Base-by-base conservation (phyloP, 2,329 filamentous ascomycete genomes). In the Diaporthe citri region DNA sequence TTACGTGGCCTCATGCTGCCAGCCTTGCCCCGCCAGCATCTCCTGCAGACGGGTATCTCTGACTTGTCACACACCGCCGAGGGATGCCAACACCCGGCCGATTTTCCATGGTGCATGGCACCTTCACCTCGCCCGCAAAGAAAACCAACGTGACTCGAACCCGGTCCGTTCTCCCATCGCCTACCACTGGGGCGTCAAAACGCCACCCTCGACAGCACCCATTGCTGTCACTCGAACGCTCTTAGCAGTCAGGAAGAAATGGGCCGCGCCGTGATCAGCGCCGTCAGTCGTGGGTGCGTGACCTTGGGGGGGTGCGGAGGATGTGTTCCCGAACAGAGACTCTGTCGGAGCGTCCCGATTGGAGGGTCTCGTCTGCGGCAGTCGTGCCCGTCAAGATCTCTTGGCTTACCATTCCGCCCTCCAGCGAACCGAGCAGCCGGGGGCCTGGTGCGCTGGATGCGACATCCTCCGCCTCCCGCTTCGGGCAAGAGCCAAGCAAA, bases 401-500 rank as follows among this genome's bases (percentile, higher is more conserved):
- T 60, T 72, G 52, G 41, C 70, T 69, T 72, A 62, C 70, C 57
- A 72, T 57, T 52, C 70, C 51, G 46, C 12, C 64, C n/a, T n/a
- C n/a, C 31, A 39, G 48, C 51, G 64, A 69, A 55, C 64, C 64
- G 48, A 69, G 51, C n/a, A 20, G 31, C 52, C 72, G 62, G 72
- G 62, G 43, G 31, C 55, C 46, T 39, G 25, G 62, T 52, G 22
- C 43, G 52, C 72, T 59, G 72, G 56, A 74, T 71, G 72, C 34
- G 31, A 41, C 64, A 74, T 48, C 73, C 66, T 74, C 73, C 73
- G 73, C 57, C 66, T 52, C 41, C 73, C 56, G 36, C 36, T 71
- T 74, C 73, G 73, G 73, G 66, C 41, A 71, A 71, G 36, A 52
- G 48, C 39, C 46, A 62, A 13, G 51, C 39, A 48, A 9, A 46